Percentiles rank a stretch among this genome's conserved stretches.
These are phyloP conservation scores for Hygrophoropsis aurantiaca DNA, from an alignment of 768 basidiomycete species.

Conservation along the genomic window DNA sequence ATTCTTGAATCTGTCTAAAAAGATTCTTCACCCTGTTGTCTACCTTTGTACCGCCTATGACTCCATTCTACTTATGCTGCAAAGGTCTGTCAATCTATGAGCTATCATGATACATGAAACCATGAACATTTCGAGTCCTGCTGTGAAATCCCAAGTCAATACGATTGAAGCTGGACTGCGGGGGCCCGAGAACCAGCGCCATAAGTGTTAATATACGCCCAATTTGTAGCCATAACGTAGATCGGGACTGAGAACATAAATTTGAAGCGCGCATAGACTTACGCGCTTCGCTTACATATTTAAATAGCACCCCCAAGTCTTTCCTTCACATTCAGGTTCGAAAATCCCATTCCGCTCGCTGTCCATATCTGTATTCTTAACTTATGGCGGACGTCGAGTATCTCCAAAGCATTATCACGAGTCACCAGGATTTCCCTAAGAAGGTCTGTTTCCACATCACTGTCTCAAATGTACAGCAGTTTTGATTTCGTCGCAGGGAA, in stretches of 20 bases:
- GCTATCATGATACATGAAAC: slow-evolving; percentile 17
- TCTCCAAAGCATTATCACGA: slow-evolving; percentile 58
- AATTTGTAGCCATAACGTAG: too few species aligned
- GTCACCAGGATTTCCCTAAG: slow-evolving; percentile 83
- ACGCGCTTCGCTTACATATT: neutral
- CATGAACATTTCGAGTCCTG: neutral
- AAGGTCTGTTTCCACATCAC: slow-evolving; percentile 56
- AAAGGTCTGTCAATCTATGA: slow-evolving; percentile 41
- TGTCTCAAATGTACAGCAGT: neutral
- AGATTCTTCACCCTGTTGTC: slow-evolving; percentile 29
- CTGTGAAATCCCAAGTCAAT: neutral
- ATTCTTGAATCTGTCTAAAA: slow-evolving; percentile 89
- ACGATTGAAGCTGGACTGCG: slow-evolving; percentile 23
- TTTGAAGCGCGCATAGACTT: too few species aligned
- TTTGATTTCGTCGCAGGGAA: slow-evolving; percentile 53
- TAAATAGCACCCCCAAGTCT: too few species aligned
- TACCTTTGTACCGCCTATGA: slow-evolving; percentile 39
- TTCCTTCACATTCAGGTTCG: slow-evolving; percentile 28
- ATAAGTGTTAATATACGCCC: neutral
- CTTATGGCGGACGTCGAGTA: slow-evolving; percentile 76
- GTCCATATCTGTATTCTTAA: neutral
- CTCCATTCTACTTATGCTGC: slow-evolving; percentile 29
- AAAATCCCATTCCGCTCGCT: slow-evolving; percentile 17
- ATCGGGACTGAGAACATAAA: too few species aligned
- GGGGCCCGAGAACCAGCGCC: slow-evolving; percentile 14